Percentiles rank a stretch among this genome's conserved stretches.
Evolutionary conservation across 805 yeast species (phyloP).

Genomic region (Wickerhamiella occidentalis): DNA sequence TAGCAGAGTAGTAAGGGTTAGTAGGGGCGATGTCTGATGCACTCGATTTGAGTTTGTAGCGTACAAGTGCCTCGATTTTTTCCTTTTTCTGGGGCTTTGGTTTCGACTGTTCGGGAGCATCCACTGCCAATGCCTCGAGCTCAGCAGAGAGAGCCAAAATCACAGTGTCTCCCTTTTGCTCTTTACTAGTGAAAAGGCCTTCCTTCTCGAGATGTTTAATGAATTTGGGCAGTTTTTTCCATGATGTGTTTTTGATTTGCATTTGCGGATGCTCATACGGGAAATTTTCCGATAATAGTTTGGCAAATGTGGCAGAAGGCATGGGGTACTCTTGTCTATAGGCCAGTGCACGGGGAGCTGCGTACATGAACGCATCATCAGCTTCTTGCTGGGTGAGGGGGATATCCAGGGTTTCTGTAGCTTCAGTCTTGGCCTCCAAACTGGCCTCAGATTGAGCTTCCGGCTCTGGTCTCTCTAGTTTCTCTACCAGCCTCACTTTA

Average conservation of each 20-base stretch:
- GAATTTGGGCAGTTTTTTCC: slow-evolving; percentile 82
- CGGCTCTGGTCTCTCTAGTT: slow-evolving; percentile 9
- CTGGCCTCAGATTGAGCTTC: no score
- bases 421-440: no score
- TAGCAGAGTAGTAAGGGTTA: slow-evolving; percentile 36
- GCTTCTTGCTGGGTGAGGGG: slow-evolving; percentile 16
- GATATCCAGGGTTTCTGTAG: background rate
- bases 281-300: slow-evolving; percentile 59
- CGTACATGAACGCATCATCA: slow-evolving; percentile 54
- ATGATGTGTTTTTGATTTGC: slow-evolving; percentile 59
- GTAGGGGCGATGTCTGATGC: slow-evolving; percentile 18
- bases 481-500: slow-evolving; percentile 20
- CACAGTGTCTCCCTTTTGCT: slow-evolving; percentile 70
- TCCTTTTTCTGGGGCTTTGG: slow-evolving; percentile 12
- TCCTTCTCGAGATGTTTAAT: slow-evolving; percentile 76
- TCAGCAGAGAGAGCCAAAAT: slow-evolving; percentile 37
- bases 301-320: slow-evolving; percentile 49
- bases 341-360: slow-evolving; percentile 59
- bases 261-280: slow-evolving; percentile 36
- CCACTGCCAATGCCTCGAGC: background rate
- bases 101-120: background rate
- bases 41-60: slow-evolving; percentile 24
- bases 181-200: slow-evolving; percentile 56
- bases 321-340: slow-evolving; percentile 41
- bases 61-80: slow-evolving; percentile 20